Conservation (phyloP, 164 flowering plant species). For the Annona cherimola region DNA sequence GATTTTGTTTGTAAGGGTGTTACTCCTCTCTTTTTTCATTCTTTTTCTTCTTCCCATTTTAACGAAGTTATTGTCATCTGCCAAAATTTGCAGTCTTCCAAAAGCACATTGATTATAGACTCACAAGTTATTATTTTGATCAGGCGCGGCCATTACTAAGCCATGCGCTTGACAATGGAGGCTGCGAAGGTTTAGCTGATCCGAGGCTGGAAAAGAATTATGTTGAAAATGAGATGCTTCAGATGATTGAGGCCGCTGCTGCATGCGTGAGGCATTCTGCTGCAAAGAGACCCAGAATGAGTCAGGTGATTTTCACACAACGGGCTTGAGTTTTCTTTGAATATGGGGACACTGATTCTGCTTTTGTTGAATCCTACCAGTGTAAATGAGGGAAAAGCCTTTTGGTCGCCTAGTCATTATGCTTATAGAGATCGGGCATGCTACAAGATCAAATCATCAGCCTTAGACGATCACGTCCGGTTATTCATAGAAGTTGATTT, state of each 20-base stretch:
- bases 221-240: conserved; percentile 58
- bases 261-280: conserved; percentile 92
- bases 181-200: conserved; percentile 54
- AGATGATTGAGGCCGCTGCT: conserved; percentile 76
- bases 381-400: neutral
- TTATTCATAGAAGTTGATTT: neutral
- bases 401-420: neutral
- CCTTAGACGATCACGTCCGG: neutral
- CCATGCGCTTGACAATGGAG: conserved; percentile 48
- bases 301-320: conserved; percentile 45
- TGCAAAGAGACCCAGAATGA: conserved; percentile 76
- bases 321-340: neutral
- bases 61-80: neutral
- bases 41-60: neutral
- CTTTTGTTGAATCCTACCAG: neutral
- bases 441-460: neutral
- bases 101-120: neutral
- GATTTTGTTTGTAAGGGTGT: neutral
- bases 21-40: neutral
- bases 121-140: conserved; percentile 4
- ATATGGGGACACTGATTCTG: neutral
- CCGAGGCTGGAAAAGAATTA: conserved; percentile 62
- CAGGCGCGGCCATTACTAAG: conserved; percentile 89
- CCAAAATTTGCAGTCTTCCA: neutral
- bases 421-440: neutral